These are phyloP conservation scores for Zizania latifolia DNA, from an alignment of 176 grass and related monocot species.

Conservation along the genomic window DNA sequence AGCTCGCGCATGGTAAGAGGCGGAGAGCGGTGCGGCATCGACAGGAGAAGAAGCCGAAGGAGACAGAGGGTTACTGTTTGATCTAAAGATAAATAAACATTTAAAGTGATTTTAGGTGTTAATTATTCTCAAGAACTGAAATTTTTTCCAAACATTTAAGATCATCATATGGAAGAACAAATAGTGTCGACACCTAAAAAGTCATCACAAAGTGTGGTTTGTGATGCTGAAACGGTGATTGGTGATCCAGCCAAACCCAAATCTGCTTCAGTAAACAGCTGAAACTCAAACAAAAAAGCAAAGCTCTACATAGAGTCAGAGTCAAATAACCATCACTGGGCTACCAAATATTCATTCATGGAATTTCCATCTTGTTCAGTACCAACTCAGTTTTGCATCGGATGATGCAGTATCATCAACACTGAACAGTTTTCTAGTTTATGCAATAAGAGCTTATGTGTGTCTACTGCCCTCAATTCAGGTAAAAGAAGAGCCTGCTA, in stretches of 20 bases:
- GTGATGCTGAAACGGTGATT: not conserved
- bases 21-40: slow-evolving; percentile 48
- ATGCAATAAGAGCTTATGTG: not conserved
- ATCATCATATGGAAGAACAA: not conserved
- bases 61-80: too few species aligned
- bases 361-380: not conserved
- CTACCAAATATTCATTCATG: not conserved
- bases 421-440: not conserved
- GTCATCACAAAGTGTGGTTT: not conserved
- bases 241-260: not conserved
- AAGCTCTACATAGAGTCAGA: not conserved
- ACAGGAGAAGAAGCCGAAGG: slow-evolving; percentile 73
- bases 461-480: slow-evolving; percentile 4
- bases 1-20: slow-evolving; percentile 58
- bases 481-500: not conserved
- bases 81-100: too few species aligned
- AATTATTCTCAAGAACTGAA: too few species aligned
- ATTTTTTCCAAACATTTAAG: not conserved
- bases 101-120: too few species aligned
- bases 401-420: not conserved
- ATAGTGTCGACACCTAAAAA: not conserved
- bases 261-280: not conserved
- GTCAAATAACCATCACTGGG: not conserved
- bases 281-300: not conserved
- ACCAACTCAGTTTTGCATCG: not conserved